Conservation (phyloP, 495 filamentous ascomycete genomes). For the Umbilicaria muhlenbergii region DNA sequence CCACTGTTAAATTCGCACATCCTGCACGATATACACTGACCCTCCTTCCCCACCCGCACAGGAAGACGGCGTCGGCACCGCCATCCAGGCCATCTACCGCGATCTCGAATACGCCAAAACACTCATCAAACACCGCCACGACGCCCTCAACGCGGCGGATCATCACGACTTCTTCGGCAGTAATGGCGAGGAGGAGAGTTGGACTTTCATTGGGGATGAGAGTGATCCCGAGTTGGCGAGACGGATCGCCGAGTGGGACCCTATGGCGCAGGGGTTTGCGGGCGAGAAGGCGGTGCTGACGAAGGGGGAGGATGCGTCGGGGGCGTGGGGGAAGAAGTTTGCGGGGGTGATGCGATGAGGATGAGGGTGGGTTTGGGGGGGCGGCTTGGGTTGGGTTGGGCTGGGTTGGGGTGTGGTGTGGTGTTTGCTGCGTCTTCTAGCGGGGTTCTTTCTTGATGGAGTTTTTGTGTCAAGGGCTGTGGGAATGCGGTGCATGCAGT, state of each 20-base stretch:
- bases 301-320: background rate
- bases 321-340: background rate
- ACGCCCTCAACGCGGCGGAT: conserved; percentile 21
- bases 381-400: background rate
- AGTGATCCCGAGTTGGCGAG: conserved; percentile 36
- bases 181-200: conserved; percentile 48
- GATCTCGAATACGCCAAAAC: conserved; percentile 93
- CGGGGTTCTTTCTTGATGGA: no score
- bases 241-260: conserved; percentile 20
- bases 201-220: conserved; percentile 64
- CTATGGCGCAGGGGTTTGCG: background rate
- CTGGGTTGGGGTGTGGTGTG: no score
- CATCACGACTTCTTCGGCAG: conserved; percentile 30
- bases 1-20: background rate
- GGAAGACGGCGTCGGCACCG: conserved; percentile 80
- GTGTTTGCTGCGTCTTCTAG: no score
- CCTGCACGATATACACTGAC: background rate
- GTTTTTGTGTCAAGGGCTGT: no score
- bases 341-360: background rate
- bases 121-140: conserved; percentile 50
- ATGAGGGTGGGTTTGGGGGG: conserved; percentile 4
- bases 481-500: no score
- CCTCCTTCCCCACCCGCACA: conserved; percentile 18
- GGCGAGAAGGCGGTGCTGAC: conserved; percentile 2
- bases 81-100: conserved; percentile 86